Evolutionary conservation across 2,329 filamentous ascomycete species (phyloP).

Genomic region (Neonectria sp.): DNA sequence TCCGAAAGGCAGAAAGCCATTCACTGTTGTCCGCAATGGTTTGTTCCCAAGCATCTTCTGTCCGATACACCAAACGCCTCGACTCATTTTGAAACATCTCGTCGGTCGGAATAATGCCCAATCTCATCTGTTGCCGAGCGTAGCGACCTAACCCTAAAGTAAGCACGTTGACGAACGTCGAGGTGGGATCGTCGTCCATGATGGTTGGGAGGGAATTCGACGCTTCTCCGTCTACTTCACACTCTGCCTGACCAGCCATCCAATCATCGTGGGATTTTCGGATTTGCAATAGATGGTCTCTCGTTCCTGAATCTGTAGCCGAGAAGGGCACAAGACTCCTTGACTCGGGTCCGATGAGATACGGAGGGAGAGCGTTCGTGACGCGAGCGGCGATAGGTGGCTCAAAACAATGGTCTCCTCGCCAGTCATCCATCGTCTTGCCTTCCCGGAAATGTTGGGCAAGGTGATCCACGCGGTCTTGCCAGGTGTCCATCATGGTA

Average conservation of each 20-base stretch:
- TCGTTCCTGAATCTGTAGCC: slow-evolving; percentile 39
- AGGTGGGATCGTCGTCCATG: not conserved
- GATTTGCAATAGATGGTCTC: slow-evolving; percentile 43
- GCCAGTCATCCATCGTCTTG: slow-evolving; percentile 6
- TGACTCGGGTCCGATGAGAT: slow-evolving; percentile 36
- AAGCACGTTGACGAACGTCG: slow-evolving; percentile 37
- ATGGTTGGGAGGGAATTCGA: not conserved
- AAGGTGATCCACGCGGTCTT: slow-evolving; percentile 48
- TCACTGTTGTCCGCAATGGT: slow-evolving; percentile 49
- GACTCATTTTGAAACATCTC: slow-evolving; percentile 48
- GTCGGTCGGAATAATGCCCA: slow-evolving; percentile 43
- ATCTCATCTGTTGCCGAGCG: slow-evolving; percentile 41
- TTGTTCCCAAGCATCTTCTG: slow-evolving; percentile 45
- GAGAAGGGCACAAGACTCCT: slow-evolving; percentile 47
- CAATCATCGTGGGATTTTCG: slow-evolving; percentile 1
- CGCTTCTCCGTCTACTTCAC: not conserved
- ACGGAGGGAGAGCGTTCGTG: slow-evolving; percentile 21
- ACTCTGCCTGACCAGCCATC: not conserved
- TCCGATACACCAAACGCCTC: slow-evolving; percentile 45
- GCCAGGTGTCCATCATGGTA: slow-evolving; percentile 44
- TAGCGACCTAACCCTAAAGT: slow-evolving; percentile 40
- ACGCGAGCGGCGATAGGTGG: slow-evolving; percentile 11
- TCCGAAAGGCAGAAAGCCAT: slow-evolving; percentile 47
- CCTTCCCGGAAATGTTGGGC: slow-evolving; percentile 41
- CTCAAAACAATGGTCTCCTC: slow-evolving; percentile 13